Evolutionary conservation across 768 basidiomycete genomes (phyloP).

Genomic region (Boletus huronensis): DNA sequence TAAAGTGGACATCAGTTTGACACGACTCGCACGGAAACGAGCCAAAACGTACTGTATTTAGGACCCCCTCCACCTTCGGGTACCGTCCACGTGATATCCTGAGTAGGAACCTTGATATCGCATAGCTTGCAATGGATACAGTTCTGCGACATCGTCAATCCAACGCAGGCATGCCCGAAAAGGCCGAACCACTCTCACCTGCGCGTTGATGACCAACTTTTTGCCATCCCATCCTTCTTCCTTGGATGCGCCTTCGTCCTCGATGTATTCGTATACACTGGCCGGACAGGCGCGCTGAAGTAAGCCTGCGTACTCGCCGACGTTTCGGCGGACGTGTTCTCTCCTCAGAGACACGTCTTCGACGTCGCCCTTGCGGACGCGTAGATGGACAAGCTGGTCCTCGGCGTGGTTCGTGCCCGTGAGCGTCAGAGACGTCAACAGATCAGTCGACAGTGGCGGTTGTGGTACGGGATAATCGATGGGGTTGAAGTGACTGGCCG

Average conservation of each 20-base stretch:
- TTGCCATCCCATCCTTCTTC: slow-evolving; percentile 71
- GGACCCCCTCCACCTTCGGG: slow-evolving; percentile 97
- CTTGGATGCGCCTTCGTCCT: slow-evolving; percentile 51
- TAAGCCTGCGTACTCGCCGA: slow-evolving; percentile 78
- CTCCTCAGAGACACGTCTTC: slow-evolving; percentile 46
- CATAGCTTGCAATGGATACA: slow-evolving; percentile 95
- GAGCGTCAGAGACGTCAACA: slow-evolving; percentile 84
- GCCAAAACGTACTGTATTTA: slow-evolving; percentile 71
- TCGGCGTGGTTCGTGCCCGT: slow-evolving; percentile 98
- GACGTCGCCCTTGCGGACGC: slow-evolving; percentile 45
- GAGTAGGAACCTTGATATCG: slow-evolving; percentile 93
- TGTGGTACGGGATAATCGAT: slow-evolving; percentile 87
- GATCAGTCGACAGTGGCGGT: slow-evolving; percentile 87
- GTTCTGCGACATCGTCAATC: slow-evolving; percentile 57
- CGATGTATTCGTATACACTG: slow-evolving; percentile 94
- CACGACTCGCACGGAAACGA: neutral
- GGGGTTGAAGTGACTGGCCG: slow-evolving; percentile 60
- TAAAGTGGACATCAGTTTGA: neutral
- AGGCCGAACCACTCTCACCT: slow-evolving; percentile 48
- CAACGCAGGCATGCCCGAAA: neutral
- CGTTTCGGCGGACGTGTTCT: slow-evolving; percentile 73
- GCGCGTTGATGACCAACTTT: slow-evolving; percentile 93
- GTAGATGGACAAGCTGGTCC: slow-evolving; percentile 88
- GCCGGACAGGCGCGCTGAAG: slow-evolving; percentile 92
- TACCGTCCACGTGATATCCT: slow-evolving; percentile 96